Percentiles rank a stretch among this genome's conserved stretches.
Evolutionary conservation across 352 stramenopile species (phyloP).

Genomic region (Phytopythium kandeliae): DNA sequence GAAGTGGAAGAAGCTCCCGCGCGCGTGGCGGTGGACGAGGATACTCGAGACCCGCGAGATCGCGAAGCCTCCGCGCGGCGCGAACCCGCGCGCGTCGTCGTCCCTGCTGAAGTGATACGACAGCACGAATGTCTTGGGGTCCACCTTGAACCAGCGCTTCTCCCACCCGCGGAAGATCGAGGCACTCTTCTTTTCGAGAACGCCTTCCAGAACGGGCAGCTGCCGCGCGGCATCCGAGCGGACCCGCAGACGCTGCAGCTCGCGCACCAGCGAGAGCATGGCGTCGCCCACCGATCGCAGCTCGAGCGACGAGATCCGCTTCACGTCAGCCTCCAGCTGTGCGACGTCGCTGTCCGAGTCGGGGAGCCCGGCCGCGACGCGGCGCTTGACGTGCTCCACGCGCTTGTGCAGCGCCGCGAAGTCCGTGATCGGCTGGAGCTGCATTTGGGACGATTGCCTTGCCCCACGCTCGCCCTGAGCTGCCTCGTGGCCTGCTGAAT

Average conservation of each 20-base stretch:
- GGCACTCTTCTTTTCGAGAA: constrained; percentile 71
- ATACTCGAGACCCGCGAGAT: constrained; percentile 55
- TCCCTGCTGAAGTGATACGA: constrained; percentile 69
- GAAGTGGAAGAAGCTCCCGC: constrained; percentile 46
- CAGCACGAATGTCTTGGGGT: constrained; percentile 58
- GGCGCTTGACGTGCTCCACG: constrained; percentile 46
- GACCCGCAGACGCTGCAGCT: constrained; percentile 44
- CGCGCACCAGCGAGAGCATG: constrained; percentile 51
- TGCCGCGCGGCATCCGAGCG: constrained; percentile 22
- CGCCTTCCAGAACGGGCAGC: constrained; percentile 53
- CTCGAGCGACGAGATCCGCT: constrained; percentile 24
- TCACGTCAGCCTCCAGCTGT: constrained; percentile 31
- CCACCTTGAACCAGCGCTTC: constrained; percentile 58
- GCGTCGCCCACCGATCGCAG: constrained; percentile 34
- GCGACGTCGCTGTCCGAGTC: constrained; percentile 38
- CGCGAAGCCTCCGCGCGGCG: constrained; percentile 50
- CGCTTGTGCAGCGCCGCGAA: constrained; percentile 43
- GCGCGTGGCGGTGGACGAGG: constrained; percentile 31
- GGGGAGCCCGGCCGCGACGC: constrained; percentile 26
- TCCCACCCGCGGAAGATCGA: constrained; percentile 75
- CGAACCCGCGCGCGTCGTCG: constrained; percentile 55
- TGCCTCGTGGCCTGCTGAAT: neutral
- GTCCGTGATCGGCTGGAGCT: constrained; percentile 21
- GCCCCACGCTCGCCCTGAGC: neutral
- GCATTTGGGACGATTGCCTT: neutral